These are phyloP conservation scores for Lanmaoa pseudosensibilis DNA, from an alignment of 768 basidiomycete genomes.

Conservation along the genomic window DNA sequence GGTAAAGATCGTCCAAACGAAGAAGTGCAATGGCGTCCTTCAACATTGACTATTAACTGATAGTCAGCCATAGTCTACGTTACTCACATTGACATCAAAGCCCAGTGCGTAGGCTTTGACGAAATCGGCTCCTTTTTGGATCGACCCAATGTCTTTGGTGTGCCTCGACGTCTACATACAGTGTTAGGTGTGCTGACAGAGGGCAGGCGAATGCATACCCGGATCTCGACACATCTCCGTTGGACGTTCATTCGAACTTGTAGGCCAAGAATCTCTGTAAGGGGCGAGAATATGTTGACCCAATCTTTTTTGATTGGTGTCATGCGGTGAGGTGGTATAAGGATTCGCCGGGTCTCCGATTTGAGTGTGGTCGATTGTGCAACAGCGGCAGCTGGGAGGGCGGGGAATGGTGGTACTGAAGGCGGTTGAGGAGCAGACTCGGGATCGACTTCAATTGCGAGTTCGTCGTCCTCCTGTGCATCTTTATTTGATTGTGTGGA, in stretches of 20 bases:
- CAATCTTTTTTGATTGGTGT: slow-evolving; percentile 96
- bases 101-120: slow-evolving; percentile 93
- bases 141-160: slow-evolving; percentile 87
- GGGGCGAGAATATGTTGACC: slow-evolving; percentile 91
- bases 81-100: slow-evolving; percentile 87
- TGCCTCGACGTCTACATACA: slow-evolving; percentile 81
- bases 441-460: slow-evolving; percentile 58
- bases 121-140: slow-evolving; percentile 98
- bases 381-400: slow-evolving; percentile 56
- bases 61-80: background rate
- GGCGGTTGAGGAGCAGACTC: slow-evolving; percentile 45
- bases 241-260: slow-evolving; percentile 98
- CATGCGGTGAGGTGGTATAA: slow-evolving; percentile 97
- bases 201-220: slow-evolving; percentile 54
- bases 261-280: slow-evolving; percentile 91
- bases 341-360: slow-evolving; percentile 84
- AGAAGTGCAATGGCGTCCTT: slow-evolving; percentile 96
- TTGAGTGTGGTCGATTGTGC: slow-evolving; percentile 54
- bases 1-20: slow-evolving; percentile 93
- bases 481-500: slow-evolving; percentile 1
- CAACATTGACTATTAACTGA: slow-evolving; percentile 2
- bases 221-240: slow-evolving; percentile 85
- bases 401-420: slow-evolving; percentile 66
- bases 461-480: slow-evolving; percentile 53
- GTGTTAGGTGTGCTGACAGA: slow-evolving; percentile 1